phyloP scores from a whole-genome alignment of 768 basidiomycete genomes.

The Amanita muscaria region DNA sequence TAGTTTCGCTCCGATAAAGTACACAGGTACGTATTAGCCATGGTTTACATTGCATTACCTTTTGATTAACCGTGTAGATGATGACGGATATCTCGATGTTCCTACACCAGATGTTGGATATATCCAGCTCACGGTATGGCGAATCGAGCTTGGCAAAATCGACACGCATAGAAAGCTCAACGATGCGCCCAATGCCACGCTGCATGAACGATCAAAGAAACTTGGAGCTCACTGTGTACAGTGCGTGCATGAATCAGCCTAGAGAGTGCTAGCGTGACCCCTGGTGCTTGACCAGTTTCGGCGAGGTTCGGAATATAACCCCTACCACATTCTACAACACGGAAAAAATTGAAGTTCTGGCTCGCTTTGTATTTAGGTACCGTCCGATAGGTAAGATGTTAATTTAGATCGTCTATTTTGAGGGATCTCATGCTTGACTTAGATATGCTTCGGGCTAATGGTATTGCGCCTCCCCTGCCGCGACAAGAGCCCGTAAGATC shows the following conservation, averaged over 20 bases:
- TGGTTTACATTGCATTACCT: not conserved
- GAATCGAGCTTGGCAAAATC: not conserved
- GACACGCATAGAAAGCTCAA: not conserved
- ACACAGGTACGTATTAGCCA: constrained; percentile 8
- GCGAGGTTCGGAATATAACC: not conserved
- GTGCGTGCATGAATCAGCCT: constrained; percentile 9
- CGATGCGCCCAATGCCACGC: constrained; percentile 6
- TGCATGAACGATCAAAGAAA: constrained; percentile 20
- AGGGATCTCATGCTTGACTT: not conserved
- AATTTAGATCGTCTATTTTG: too few relatives aligned
- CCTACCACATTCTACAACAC: not conserved
- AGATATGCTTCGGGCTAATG: constrained; percentile 16
- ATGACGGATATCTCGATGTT: constrained; percentile 15
- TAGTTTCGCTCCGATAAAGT: constrained; percentile 9
- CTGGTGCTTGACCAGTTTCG: not conserved
- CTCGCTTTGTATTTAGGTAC: constrained; percentile 18
- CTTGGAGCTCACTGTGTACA: constrained; percentile 15
- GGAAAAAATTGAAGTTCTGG: not conserved
- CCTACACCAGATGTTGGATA: constrained; percentile 11
- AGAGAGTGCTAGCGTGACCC: not conserved
- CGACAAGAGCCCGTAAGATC: not conserved
- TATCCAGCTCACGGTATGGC: constrained; percentile 10
- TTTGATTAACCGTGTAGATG: constrained; percentile 13
- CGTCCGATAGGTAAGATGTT: constrained; percentile 14
- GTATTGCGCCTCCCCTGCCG: constrained; percentile 9